Evolutionary conservation across 345 rosid species (phyloP).

Genomic region (Cardamine resedifolia): DNA sequence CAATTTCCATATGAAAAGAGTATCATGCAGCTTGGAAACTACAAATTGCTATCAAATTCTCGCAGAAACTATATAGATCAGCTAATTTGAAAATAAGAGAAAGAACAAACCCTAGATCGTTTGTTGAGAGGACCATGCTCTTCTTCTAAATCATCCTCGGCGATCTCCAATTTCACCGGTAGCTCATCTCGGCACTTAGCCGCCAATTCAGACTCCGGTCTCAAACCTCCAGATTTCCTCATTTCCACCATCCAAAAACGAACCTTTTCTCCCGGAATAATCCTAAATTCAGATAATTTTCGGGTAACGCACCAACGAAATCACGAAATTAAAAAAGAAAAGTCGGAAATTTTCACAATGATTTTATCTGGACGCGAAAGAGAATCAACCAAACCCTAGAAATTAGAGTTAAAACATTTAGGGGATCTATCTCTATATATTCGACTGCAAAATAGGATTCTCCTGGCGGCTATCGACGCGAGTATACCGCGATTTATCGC

Average conservation of each 20-base stretch:
- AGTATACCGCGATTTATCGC: background rate
- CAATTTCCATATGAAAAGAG: background rate
- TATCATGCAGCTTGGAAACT: background rate
- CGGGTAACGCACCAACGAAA: background rate
- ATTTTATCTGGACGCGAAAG: conserved; percentile 24
- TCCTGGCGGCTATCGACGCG: conserved; percentile 44
- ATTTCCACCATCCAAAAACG: conserved; percentile 65
- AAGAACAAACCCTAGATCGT: conserved; percentile 59
- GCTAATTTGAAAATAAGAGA: conserved; percentile 43
- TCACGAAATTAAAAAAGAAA: background rate
- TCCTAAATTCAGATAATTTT: background rate
- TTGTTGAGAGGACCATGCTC: conserved; percentile 64
- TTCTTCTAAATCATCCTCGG: conserved; percentile 71
- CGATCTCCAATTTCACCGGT: conserved; percentile 86
- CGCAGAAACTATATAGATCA: conserved; percentile 5
- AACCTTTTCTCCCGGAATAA: conserved; percentile 5
- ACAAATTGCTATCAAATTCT: background rate
- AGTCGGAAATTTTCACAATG: background rate
- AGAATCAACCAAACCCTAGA: conserved; percentile 40
- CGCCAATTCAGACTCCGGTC: conserved; percentile 50
- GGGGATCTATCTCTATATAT: conserved; percentile 24
- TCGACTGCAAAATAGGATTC: conserved; percentile 31
- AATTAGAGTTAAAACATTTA: conserved; percentile 22
- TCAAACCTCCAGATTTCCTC: conserved; percentile 64
- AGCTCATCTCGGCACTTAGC: conserved; percentile 46